A percentile compares a stretch with the other conserved stretches of the same genome.
Evolutionary conservation across 164 flowering plant species (phyloP).

Genomic region (Litsea cubeba): DNA sequence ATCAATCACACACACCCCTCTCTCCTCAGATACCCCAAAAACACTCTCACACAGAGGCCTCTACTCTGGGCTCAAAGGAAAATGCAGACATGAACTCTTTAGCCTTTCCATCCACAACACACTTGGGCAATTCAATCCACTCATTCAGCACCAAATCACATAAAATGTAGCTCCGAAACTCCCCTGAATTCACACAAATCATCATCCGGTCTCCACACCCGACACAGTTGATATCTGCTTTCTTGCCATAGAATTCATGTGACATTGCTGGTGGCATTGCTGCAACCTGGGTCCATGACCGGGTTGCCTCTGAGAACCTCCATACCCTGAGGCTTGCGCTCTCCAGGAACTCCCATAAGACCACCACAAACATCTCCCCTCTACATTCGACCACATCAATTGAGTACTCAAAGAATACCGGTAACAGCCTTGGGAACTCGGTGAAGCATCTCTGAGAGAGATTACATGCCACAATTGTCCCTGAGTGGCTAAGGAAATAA

Average conservation of each 20-base stretch:
- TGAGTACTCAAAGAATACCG: slow-evolving; percentile 54
- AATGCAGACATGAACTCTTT: slow-evolving; percentile 62
- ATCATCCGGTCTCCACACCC: slow-evolving; percentile 43
- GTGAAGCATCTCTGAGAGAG: slow-evolving; percentile 29
- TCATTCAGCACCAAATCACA: slow-evolving; percentile 40
- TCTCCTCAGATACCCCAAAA: not conserved
- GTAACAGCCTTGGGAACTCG: slow-evolving; percentile 59
- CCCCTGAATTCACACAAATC: slow-evolving; percentile 45
- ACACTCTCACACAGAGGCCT: slow-evolving; percentile 42
- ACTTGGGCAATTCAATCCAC: slow-evolving; percentile 58
- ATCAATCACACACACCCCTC: slow-evolving; percentile 11
- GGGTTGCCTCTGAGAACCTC: slow-evolving; percentile 36
- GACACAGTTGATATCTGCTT: slow-evolving; percentile 65
- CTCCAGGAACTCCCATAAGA: slow-evolving; percentile 57
- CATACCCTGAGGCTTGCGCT: slow-evolving; percentile 63
- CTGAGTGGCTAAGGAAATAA: slow-evolving; percentile 56
- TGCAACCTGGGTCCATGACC: slow-evolving; percentile 48
- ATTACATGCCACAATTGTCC: slow-evolving; percentile 50
- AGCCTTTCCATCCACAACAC: slow-evolving; percentile 32
- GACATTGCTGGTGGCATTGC: slow-evolving; percentile 72
- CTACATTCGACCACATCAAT: slow-evolving; percentile 58
- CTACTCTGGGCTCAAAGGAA: slow-evolving; percentile 71
- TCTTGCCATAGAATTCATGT: slow-evolving; percentile 57
- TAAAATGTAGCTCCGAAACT: slow-evolving; percentile 30
- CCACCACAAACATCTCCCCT: slow-evolving; percentile 48